phyloP scores from a whole-genome alignment of 257 asterid genomes.

The Ilex asprella region DNA sequence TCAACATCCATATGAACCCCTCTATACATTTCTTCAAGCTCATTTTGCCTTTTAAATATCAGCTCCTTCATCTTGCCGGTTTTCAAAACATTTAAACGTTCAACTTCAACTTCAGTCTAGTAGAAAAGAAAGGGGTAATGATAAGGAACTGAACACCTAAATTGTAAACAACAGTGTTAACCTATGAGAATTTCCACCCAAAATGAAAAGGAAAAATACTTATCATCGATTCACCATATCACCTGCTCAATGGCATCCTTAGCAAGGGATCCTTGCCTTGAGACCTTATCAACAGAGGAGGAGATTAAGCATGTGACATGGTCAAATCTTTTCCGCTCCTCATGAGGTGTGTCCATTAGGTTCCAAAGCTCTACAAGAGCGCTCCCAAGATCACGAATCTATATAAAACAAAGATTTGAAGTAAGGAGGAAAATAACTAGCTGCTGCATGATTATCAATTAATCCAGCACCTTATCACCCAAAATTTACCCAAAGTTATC shows the following conservation, averaged over 20 bases:
- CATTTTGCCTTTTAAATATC: constrained; percentile 59
- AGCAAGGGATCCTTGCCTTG: constrained; percentile 52
- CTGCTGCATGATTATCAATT: background rate
- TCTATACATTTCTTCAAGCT: constrained; percentile 59
- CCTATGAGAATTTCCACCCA: background rate
- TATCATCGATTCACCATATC: no score
- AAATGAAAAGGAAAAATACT: no score
- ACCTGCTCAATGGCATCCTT: constrained; percentile 62
- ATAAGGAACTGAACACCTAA: constrained; percentile 8
- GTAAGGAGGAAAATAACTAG: background rate
- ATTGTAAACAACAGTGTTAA: background rate
- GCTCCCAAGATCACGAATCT: constrained; percentile 55
- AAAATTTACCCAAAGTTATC: background rate
- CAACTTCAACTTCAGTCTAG: constrained; percentile 61
- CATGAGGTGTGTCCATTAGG: constrained; percentile 51
- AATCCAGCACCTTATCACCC: background rate
- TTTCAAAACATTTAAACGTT: constrained; percentile 47
- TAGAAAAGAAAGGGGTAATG: constrained; percentile 14
- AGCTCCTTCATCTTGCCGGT: constrained; percentile 66
- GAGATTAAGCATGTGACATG: constrained; percentile 38
- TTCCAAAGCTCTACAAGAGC: constrained; percentile 55
- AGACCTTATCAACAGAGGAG: constrained; percentile 33
- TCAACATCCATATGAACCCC: constrained; percentile 64
- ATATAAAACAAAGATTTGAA: constrained; percentile 10
- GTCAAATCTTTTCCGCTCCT: constrained; percentile 47